phyloP scores from a whole-genome alignment of 2,329 filamentous ascomycete species.

The Bipolaris oryzae region DNA sequence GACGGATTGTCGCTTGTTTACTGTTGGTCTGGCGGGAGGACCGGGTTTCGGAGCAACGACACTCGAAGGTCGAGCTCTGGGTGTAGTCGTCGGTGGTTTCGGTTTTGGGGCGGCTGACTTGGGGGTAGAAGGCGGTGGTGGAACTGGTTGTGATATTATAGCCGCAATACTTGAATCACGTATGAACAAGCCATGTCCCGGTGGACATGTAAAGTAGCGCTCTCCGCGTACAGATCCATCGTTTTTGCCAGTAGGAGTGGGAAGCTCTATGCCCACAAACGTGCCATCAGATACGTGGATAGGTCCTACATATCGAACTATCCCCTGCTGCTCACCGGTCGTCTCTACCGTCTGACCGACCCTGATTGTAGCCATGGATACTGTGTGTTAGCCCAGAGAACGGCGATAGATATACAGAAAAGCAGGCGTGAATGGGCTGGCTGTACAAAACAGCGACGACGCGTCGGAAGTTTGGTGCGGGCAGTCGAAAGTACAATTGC shows the following conservation, averaged over 20 bases:
- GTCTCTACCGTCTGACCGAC: slow-evolving; percentile 78
- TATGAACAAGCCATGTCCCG: slow-evolving; percentile 82
- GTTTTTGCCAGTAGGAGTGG: slow-evolving; percentile 85
- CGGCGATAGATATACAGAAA: neutral
- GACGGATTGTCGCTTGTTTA: slow-evolving; percentile 31
- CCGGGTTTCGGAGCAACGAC: slow-evolving; percentile 22
- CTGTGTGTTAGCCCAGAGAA: slow-evolving; percentile 7
- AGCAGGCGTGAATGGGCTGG: slow-evolving; percentile 5
- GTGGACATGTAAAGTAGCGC: slow-evolving; percentile 82
- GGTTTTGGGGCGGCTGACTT: slow-evolving; percentile 15
- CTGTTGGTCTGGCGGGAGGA: slow-evolving; percentile 17
- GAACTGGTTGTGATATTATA: slow-evolving; percentile 51
- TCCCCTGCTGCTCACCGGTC: slow-evolving; percentile 75
- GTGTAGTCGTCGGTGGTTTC: slow-evolving; percentile 19
- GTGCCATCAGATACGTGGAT: slow-evolving; percentile 82
- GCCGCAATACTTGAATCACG: slow-evolving; percentile 71
- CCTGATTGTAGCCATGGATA: slow-evolving; percentile 37
- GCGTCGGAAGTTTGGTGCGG: slow-evolving; percentile 17
- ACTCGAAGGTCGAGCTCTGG: slow-evolving; percentile 34
- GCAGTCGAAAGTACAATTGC: slow-evolving; percentile 7
- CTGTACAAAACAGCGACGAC: slow-evolving; percentile 15
- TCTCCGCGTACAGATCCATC: slow-evolving; percentile 88
- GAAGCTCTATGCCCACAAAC: slow-evolving; percentile 90
- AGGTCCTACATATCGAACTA: slow-evolving; percentile 79
- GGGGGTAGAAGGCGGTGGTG: slow-evolving; percentile 38